A percentile compares a stretch with the other conserved stretches of the same genome.
Conservation (phyloP, 2,329 filamentous ascomycete genomes). For the Talaromyces sp. region DNA sequence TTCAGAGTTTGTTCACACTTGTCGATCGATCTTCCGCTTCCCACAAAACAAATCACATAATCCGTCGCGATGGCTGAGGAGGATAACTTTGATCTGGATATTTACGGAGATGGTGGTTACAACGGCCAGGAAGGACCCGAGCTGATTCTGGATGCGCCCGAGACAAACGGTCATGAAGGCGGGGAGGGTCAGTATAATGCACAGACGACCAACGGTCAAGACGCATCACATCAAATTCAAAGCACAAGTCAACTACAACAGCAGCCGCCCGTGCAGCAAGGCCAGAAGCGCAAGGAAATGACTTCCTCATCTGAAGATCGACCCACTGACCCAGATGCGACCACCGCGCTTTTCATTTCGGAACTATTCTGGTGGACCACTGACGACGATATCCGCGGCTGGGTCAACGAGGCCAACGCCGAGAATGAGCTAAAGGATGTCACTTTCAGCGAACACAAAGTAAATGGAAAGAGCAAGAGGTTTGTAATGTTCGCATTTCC, state of each 20-base stretch:
- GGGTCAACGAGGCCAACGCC: constrained; percentile 70
- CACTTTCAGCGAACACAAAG: constrained; percentile 97
- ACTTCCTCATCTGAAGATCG: constrained; percentile 45
- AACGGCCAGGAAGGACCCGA: constrained; percentile 38
- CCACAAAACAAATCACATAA: constrained; percentile 19
- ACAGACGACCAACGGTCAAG: constrained; percentile 23
- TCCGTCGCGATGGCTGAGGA: constrained; percentile 47
- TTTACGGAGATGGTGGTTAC: constrained; percentile 58
- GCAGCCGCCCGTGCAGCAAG: constrained; percentile 50
- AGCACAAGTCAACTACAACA: constrained; percentile 32
- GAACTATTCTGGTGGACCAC: constrained; percentile 96
- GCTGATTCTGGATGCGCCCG: constrained; percentile 36
- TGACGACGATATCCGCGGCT: constrained; percentile 88
- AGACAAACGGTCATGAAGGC: constrained; percentile 24
- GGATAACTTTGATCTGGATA: constrained; percentile 67
- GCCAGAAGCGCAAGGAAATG: constrained; percentile 57
- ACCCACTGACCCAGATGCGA: constrained; percentile 55
- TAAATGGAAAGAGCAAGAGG: constrained; percentile 99
- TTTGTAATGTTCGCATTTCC: constrained; percentile 42
- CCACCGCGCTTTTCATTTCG: constrained; percentile 72
- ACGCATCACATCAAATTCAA: constrained; percentile 7
- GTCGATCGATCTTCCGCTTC: constrained; percentile 13
- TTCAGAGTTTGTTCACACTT: constrained; percentile 30
- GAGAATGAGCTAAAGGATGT: constrained; percentile 86
- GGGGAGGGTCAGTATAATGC: constrained; percentile 22